Percentiles rank a stretch among this genome's conserved stretches.
phyloP scores from a whole-genome alignment of 1,284 basidiomycete genomes.

The Peniophora sp. region DNA sequence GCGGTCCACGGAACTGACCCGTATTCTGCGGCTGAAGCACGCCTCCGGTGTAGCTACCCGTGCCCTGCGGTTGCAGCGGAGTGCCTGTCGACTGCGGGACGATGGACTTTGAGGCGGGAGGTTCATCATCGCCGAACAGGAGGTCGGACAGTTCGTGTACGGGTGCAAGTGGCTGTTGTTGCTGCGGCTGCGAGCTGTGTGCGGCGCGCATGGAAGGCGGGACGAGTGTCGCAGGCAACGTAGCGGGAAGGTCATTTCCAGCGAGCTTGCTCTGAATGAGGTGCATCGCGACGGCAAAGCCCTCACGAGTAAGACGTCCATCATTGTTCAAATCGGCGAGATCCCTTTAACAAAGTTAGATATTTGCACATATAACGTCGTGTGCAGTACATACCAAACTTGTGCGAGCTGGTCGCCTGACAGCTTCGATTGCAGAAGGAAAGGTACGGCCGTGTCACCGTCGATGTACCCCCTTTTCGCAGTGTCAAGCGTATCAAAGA shows the following conservation, averaged over 20 bases:
- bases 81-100: conserved; percentile 1
- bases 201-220: conserved; percentile 69
- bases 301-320: conserved; percentile 83
- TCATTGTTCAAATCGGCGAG: conserved; percentile 88
- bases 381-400: conserved; percentile 64
- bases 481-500: conserved; percentile 81
- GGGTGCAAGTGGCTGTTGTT: conserved; percentile 21
- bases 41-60: conserved; percentile 5
- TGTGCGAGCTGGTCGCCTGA: conserved; percentile 81
- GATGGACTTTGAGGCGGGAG: conserved; percentile 15
- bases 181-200: conserved; percentile 11
- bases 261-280: conserved; percentile 85
- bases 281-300: conserved; percentile 95
- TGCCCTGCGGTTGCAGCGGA: neutral
- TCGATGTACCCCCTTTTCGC: conserved; percentile 79
- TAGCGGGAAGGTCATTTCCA: conserved; percentile 75
- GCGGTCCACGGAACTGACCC: conserved; percentile 7
- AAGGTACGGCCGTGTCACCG: conserved; percentile 91
- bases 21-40: conserved; percentile 32
- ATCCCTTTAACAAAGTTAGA: conserved; percentile 56
- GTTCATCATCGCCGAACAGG: conserved; percentile 43
- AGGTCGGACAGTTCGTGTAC: conserved; percentile 33
- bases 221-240: conserved; percentile 68
- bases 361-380: conserved; percentile 7
- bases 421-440: conserved; percentile 90